phyloP scores from a whole-genome alignment of 208 protist species.

The Leishmania aethiopica region DNA sequence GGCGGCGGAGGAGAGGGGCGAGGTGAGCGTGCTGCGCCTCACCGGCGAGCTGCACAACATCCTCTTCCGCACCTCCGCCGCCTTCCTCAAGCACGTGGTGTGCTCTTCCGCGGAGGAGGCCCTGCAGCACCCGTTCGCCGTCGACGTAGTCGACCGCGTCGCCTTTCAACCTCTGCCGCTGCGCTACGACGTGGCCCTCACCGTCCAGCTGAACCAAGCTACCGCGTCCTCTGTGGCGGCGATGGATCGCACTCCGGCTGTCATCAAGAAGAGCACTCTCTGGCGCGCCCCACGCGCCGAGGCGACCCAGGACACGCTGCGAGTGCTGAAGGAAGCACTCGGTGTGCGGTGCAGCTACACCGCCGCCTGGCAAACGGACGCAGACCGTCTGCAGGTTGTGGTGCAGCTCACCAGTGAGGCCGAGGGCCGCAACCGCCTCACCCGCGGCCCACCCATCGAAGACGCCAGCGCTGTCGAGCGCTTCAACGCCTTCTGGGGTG shows the following conservation, averaged over 20 bases:
- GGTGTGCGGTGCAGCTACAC: conserved; percentile 43
- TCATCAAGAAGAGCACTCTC: conserved; percentile 15
- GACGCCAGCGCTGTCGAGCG: conserved; percentile 60
- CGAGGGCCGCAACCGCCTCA: conserved; percentile 78
- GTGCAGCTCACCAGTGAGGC: conserved; percentile 63
- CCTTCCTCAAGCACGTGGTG: conserved; percentile 70
- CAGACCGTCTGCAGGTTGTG: conserved; percentile 50
- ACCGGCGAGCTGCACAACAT: conserved; percentile 75
- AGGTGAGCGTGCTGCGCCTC: conserved; percentile 73
- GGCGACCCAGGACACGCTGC: conserved; percentile 26
- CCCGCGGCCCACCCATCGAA: conserved; percentile 74
- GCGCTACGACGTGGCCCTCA: conserved; percentile 68
- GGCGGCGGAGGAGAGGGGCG: conserved; percentile 46
- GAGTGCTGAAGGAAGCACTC: conserved; percentile 54
- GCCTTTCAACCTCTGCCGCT: conserved; percentile 71
- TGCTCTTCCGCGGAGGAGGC: conserved; percentile 68
- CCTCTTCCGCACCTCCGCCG: conserved; percentile 70
- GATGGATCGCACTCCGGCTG: conserved; percentile 20
- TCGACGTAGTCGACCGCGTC: conserved; percentile 54
- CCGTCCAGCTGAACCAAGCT: conserved; percentile 20
- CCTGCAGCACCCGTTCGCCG: conserved; percentile 48
- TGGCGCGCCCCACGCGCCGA: conserved; percentile 27
- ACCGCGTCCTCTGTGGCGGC: not conserved
- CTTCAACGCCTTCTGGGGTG: conserved; percentile 87
- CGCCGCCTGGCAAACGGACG: conserved; percentile 50